phyloP scores from a whole-genome alignment of 192 early-diverging fungal species.

The Gonapodya sp. region DNA sequence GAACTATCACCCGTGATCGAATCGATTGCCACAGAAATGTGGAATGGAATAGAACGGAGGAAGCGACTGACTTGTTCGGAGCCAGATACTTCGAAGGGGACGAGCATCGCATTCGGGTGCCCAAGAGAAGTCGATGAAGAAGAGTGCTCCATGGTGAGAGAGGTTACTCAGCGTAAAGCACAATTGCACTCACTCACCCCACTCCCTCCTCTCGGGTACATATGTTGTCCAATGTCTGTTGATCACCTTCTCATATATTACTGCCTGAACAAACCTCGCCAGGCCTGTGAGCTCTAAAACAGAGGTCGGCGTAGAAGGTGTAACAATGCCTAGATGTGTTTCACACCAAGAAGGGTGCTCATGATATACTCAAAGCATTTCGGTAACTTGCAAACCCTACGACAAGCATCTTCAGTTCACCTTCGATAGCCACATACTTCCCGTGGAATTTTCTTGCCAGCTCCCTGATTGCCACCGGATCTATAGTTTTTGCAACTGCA shows the following conservation, averaged over 20 bases:
- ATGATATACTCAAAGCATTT: too few relatives aligned
- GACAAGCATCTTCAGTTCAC: background rate
- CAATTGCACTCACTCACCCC: too few relatives aligned
- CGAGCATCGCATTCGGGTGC: background rate
- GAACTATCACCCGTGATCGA: background rate
- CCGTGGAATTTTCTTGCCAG: background rate
- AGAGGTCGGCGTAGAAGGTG: background rate
- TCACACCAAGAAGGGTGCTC: too few relatives aligned
- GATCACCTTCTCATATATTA: background rate
- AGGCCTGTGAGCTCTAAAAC: background rate
- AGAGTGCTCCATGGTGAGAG: background rate
- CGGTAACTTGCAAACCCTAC: too few relatives aligned
- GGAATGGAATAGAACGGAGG: background rate
- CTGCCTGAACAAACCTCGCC: background rate
- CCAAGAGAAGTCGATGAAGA: background rate
- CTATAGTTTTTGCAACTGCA: too few relatives aligned
- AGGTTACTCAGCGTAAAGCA: background rate
- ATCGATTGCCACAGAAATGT: background rate
- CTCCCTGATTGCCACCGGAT: background rate
- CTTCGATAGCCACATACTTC: background rate
- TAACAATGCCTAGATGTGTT: background rate
- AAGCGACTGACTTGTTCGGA: background rate
- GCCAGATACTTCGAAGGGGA: background rate
- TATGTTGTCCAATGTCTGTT: background rate
- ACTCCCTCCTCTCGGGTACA: background rate